Base-by-base conservation (phyloP, 108 stramenopile species). In the Nitzschia sp. region DNA sequence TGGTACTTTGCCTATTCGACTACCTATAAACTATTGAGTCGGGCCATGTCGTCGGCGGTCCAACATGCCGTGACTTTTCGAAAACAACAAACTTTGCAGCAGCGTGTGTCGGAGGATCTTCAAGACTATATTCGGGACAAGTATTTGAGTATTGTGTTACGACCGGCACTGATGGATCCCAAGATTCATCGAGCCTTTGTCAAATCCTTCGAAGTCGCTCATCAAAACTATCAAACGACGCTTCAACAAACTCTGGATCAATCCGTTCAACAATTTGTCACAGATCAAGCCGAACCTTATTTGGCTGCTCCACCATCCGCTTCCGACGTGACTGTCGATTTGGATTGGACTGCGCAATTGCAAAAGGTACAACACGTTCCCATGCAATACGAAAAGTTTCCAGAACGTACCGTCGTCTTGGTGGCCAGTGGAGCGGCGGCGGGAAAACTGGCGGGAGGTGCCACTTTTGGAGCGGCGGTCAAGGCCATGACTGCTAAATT, bases 291-390 rank as follows among this genome's bases (percentile, higher is more conserved):
- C 33, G 46, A 28, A 46, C 16, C 11, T 8, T 2, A 57, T 2
- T 59, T 22, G 19, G 35, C 34, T 21, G 30, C 21, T 1, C 38
- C 68, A 2, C 68, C 68, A 2, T 21, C 38, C 1, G 17, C 31
- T 25, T 17, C 16, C 17, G 45, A 68, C 1, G 68, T 69, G 1
- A 44, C n/a, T 1, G 58, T 69, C 3, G 58, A 58, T 1, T 29
- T 69, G 19, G 68, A 69, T 60, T 69, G 68, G 68, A 2, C 21
- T 21, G 36, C 68, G 23, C 68, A 69, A 41, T 44, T 59, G 2
- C 68, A 69, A 69, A 69, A 69, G 58, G 68, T 69, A 2, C 8
- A 53, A 16, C 68, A 69, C 35, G 1, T 69, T n/a, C 68, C 68
- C 2, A 15, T 60, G 22, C 38, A 34, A 11, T 69, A 33, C 34